A percentile compares a stretch with the other conserved stretches of the same genome.
These are phyloP conservation scores for Mycena haematopus DNA, from an alignment of 768 basidiomycete species.

Conservation along the genomic window DNA sequence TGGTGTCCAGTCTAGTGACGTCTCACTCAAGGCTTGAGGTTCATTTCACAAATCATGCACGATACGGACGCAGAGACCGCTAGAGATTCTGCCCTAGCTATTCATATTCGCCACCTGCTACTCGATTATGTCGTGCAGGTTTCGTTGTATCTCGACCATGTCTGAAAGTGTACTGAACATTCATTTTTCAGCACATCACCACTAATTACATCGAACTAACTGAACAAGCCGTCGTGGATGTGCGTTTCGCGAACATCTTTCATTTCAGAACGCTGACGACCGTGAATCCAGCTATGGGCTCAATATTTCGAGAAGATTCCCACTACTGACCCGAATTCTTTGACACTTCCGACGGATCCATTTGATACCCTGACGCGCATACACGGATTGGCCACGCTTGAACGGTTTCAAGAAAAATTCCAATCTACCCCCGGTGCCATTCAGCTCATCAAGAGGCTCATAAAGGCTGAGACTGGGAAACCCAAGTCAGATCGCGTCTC, in stretches of 20 bases:
- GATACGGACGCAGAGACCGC: background rate
- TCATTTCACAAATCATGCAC: background rate
- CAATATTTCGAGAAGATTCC: constrained; percentile 51
- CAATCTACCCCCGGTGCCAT: constrained; percentile 43
- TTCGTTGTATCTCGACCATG: too few species aligned
- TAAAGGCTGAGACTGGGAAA: constrained; percentile 33
- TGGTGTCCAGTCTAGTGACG: too few species aligned
- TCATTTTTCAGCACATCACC: constrained; percentile 63
- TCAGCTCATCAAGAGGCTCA: constrained; percentile 40
- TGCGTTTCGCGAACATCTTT: constrained; percentile 6
- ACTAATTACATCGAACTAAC: constrained; percentile 63
- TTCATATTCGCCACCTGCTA: constrained; percentile 62
- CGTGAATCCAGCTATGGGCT: constrained; percentile 44
- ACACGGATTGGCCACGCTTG: constrained; percentile 40
- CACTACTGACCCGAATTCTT: constrained; percentile 54
- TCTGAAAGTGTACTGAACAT: too few species aligned
- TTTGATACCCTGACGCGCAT: constrained; percentile 49
- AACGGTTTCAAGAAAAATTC: constrained; percentile 55
- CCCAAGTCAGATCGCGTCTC: constrained; percentile 47
- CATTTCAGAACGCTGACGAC: constrained; percentile 10
- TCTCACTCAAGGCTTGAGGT: too few species aligned
- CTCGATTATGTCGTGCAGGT: constrained; percentile 57
- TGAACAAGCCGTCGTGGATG: constrained; percentile 54
- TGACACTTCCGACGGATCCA: constrained; percentile 62
- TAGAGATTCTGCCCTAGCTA: constrained; percentile 30